These are phyloP conservation scores for Lagenidium sp. DNA, from an alignment of 352 stramenopile species.

Conservation along the genomic window DNA sequence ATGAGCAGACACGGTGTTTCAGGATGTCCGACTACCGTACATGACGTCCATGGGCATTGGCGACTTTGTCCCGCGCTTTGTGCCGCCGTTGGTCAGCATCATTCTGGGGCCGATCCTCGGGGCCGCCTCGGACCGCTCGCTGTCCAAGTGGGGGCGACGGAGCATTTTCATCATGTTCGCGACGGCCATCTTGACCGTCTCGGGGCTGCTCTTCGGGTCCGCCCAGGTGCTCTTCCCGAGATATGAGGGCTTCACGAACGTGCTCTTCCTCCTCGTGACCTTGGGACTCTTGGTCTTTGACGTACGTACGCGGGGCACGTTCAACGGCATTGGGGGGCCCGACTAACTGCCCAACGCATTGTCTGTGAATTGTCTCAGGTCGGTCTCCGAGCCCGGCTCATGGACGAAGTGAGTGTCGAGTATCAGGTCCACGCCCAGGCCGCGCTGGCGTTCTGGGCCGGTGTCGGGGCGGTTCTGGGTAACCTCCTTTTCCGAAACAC, in stretches of 20 bases:
- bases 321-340: too few relatives aligned
- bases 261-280: slow-evolving; percentile 54
- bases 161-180: slow-evolving; percentile 57
- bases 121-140: slow-evolving; percentile 56
- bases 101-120: slow-evolving; percentile 64
- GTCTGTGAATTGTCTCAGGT: slow-evolving; percentile 25
- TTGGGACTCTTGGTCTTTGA: slow-evolving; percentile 53
- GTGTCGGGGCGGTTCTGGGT: slow-evolving; percentile 44
- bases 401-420: slow-evolving; percentile 68
- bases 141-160: slow-evolving; percentile 59
- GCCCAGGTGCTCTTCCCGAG: slow-evolving; percentile 51
- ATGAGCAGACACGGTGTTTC: slow-evolving; percentile 52
- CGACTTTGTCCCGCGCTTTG: slow-evolving; percentile 44
- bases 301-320: slow-evolving; percentile 13
- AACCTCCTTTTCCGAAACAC: slow-evolving; percentile 58
- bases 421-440: slow-evolving; percentile 74
- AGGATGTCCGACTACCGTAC: slow-evolving; percentile 55
- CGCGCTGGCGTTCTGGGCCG: slow-evolving; percentile 56
- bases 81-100: slow-evolving; percentile 51
- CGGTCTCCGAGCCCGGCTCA: slow-evolving; percentile 51
- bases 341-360: too few relatives aligned
- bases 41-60: slow-evolving; percentile 63
- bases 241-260: slow-evolving; percentile 26
- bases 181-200: slow-evolving; percentile 32
- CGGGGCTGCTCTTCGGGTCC: slow-evolving; percentile 49